Evolutionary conservation across 257 asterid genomes (phyloP).

Genomic region (Solanum phureja): DNA sequence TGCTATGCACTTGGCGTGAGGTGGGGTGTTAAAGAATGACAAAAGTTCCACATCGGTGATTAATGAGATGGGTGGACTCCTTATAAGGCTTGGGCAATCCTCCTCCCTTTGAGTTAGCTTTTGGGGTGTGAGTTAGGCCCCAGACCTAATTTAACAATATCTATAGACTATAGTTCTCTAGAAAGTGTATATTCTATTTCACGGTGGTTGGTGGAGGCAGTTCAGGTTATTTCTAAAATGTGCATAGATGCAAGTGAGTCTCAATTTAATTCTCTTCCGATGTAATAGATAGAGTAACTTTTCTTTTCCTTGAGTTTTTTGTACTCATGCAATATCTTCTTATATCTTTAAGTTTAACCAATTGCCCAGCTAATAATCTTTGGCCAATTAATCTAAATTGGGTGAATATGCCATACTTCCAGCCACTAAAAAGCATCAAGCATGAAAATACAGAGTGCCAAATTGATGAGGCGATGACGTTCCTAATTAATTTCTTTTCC

Average conservation of each 20-base stretch:
- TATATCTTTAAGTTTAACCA: not conserved
- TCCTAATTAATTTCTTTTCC: not conserved
- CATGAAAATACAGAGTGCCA: not conserved
- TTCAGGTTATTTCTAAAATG: slow-evolving; percentile 73
- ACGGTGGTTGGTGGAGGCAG: slow-evolving; percentile 79
- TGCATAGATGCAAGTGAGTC: slow-evolving; percentile 91
- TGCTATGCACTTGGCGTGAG: too few species aligned
- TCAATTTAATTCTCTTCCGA: not conserved
- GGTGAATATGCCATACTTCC: too few species aligned
- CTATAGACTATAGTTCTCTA: slow-evolving; percentile 65
- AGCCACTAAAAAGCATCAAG: not conserved
- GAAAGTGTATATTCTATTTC: slow-evolving; percentile 52
- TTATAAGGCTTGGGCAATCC: too few species aligned
- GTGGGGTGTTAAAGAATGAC: too few species aligned
- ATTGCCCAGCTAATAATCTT: not conserved
- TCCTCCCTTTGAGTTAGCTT: not conserved
- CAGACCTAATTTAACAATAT: too few species aligned
- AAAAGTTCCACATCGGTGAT: too few species aligned
- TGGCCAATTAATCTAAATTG: not conserved
- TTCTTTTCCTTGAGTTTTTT: not conserved
- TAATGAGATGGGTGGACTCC: too few species aligned
- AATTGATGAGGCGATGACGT: not conserved
- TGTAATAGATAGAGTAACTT: not conserved
- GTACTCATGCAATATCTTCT: not conserved
- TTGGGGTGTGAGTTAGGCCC: too few species aligned